These are phyloP conservation scores for Crithidia sp. DNA, from an alignment of 208 protist species.

Conservation along the genomic window DNA sequence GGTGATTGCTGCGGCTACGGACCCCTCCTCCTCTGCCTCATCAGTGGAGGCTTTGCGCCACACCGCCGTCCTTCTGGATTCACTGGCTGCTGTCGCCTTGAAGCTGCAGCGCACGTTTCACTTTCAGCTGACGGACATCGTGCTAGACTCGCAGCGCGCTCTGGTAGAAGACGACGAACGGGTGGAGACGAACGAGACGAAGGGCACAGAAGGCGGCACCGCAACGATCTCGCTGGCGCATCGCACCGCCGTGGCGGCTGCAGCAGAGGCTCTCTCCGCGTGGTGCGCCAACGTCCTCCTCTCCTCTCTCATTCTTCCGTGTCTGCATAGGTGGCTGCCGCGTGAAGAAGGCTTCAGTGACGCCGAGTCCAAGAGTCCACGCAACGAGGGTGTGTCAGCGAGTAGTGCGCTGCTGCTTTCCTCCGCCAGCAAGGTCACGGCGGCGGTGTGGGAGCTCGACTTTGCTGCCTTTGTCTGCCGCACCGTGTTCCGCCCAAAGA, in stretches of 20 bases:
- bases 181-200: neutral
- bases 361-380: neutral
- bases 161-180: neutral
- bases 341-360: neutral
- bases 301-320: constrained; percentile 3
- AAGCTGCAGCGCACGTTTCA: constrained; percentile 70
- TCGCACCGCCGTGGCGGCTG: neutral
- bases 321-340: constrained; percentile 12
- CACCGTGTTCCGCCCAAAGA: constrained; percentile 1
- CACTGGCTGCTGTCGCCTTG: constrained; percentile 50
- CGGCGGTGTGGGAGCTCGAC: constrained; percentile 25
- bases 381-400: neutral
- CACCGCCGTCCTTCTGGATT: constrained; percentile 35
- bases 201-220: neutral
- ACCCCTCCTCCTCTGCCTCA: neutral
- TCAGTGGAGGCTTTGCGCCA: neutral
- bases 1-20: constrained; percentile 8
- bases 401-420: neutral
- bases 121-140: constrained; percentile 48
- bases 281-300: constrained; percentile 18
- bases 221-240: neutral
- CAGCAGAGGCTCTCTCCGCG: constrained; percentile 18
- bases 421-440: constrained; percentile 3
- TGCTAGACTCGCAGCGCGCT: constrained; percentile 46
- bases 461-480: constrained; percentile 26